Evolutionary conservation across 2,329 filamentous ascomycete genomes (phyloP).

Genomic region (Xylaria sp.): DNA sequence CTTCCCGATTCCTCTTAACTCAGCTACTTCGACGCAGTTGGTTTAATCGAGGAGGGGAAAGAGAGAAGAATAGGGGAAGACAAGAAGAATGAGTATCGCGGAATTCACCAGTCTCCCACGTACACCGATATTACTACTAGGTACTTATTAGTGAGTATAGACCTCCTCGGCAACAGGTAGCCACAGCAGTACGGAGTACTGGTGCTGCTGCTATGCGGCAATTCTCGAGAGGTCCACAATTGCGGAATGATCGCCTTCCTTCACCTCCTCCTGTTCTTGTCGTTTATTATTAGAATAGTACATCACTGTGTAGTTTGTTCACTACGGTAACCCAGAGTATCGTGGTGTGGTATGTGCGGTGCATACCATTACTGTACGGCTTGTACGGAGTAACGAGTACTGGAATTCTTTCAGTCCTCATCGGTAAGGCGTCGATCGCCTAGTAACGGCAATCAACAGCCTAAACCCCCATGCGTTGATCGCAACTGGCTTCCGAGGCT

Average conservation of each 20-base stretch:
- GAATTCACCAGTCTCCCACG: neutral
- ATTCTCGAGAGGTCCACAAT: constrained; percentile 1
- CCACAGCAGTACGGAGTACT: neutral
- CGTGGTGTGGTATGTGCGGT: neutral
- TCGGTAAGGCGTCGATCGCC: constrained; percentile 12
- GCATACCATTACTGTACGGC: neutral
- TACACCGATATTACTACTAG: neutral
- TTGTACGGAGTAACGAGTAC: neutral
- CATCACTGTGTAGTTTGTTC: neutral
- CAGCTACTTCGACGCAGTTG: neutral
- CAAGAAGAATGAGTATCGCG: neutral
- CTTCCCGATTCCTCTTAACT: neutral
- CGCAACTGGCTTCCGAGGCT: constrained; percentile 10
- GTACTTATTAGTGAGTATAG: neutral
- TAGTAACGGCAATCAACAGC: constrained; percentile 18
- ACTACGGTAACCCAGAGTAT: neutral
- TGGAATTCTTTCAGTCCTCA: neutral
- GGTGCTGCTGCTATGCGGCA: neutral
- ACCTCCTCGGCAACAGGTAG: constrained; percentile 1
- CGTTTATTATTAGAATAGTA: constrained; percentile 31
- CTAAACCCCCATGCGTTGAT: constrained; percentile 26
- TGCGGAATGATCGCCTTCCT: constrained; percentile 15
- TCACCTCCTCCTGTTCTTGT: constrained; percentile 5
- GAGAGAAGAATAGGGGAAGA: neutral
- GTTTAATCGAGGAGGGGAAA: neutral